Conservation (phyloP, 305 asterid genomes). For the Salvia sclarea region DNA sequence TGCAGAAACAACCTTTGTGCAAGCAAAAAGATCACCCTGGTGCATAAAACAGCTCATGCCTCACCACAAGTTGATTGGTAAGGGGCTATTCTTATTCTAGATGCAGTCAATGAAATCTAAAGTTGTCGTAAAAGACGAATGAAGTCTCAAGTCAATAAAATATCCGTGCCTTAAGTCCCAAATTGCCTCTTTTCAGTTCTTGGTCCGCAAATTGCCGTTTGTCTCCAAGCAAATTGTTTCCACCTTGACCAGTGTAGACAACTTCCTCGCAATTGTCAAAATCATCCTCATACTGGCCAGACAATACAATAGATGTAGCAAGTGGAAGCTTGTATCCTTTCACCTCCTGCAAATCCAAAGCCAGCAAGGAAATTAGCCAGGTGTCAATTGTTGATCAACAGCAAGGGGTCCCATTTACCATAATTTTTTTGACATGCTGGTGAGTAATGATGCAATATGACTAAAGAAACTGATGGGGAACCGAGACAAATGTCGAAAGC, state of each 20-base stretch:
- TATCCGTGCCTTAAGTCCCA: conserved; percentile 69
- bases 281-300: conserved; percentile 94
- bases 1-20: conserved; percentile 5
- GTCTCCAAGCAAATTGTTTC: conserved; percentile 72
- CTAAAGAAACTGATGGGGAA: background rate
- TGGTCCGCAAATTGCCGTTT: conserved; percentile 75
- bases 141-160: conserved; percentile 13
- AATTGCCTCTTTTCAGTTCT: conserved; percentile 67
- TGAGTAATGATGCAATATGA: background rate
- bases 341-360: conserved; percentile 44
- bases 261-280: conserved; percentile 74
- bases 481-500: background rate
- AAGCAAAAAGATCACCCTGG: conserved; percentile 7
- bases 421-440: background rate
- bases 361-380: conserved; percentile 6
- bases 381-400: background rate
- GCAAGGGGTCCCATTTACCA: background rate
- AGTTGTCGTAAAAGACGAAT: background rate
- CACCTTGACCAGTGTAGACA: conserved; percentile 96
- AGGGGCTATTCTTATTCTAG: background rate
- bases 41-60: conserved; percentile 17
- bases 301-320: conserved; percentile 72
- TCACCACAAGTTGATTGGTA: background rate
- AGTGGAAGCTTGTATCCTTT: conserved; percentile 53
- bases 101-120: background rate